phyloP scores from a whole-genome alignment of 2,329 filamentous ascomycete species.

The Penicillium sp. region DNA sequence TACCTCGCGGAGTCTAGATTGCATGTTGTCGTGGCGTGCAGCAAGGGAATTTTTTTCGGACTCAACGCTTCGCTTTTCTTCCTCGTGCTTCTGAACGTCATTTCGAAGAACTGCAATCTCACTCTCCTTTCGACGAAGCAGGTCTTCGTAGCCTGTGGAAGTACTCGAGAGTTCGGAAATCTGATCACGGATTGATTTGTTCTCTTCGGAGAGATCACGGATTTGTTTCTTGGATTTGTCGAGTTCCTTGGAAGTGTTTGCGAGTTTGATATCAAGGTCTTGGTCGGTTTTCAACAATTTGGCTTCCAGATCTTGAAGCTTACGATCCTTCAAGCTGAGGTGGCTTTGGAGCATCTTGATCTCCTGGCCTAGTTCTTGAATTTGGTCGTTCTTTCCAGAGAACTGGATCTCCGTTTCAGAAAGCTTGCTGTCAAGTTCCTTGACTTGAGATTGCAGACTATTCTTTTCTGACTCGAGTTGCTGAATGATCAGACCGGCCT shows the following conservation, averaged over 20 bases:
- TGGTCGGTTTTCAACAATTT: conserved; percentile 83
- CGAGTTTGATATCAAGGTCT: conserved; percentile 81
- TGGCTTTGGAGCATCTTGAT: conserved; percentile 91
- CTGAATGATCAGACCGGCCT: conserved; percentile 82
- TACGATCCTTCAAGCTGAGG: conserved; percentile 81
- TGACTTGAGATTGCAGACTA: conserved; percentile 64
- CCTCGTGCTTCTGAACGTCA: conserved; percentile 79
- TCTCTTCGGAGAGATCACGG: conserved; percentile 74
- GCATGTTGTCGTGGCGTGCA: conserved; percentile 74
- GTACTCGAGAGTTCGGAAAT: conserved; percentile 84
- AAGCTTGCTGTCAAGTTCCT: conserved; percentile 68
- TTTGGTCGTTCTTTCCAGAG: conserved; percentile 70
- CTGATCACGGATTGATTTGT: conserved; percentile 77
- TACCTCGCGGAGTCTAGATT: conserved; percentile 73
- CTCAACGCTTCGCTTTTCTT: conserved; percentile 74
- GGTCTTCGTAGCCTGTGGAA: conserved; percentile 90
- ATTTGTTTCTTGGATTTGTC: conserved; percentile 70
- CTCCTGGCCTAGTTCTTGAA: conserved; percentile 75
- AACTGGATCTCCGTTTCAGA: conserved; percentile 68
- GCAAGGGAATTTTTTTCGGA: conserved; percentile 70
- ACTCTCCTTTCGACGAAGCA: conserved; percentile 90
- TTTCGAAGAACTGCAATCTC: conserved; percentile 81
- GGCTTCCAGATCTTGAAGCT: conserved; percentile 79
- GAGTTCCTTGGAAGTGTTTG: conserved; percentile 74
- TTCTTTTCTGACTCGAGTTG: conserved; percentile 84